phyloP scores from a whole-genome alignment of 1,139 yeast species.

The Nakaseomyces kungkrabaensis region DNA sequence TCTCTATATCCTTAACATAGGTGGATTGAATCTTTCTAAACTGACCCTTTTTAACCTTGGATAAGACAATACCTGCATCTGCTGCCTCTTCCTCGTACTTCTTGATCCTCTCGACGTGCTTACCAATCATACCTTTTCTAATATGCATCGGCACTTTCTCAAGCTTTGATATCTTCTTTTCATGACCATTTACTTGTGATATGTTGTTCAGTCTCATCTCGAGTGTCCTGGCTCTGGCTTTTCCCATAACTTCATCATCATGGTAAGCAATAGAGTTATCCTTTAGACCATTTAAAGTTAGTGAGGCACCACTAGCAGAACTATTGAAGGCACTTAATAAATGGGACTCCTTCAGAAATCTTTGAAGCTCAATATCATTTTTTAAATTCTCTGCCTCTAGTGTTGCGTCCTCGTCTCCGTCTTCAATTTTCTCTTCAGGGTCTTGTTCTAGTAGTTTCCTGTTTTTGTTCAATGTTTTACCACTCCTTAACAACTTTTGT shows the following conservation, averaged over 20 bases:
- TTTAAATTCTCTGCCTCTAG: constrained; percentile 43
- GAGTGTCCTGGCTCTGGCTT: constrained; percentile 64
- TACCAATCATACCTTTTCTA: constrained; percentile 70
- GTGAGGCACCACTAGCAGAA: constrained; percentile 64
- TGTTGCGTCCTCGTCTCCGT: constrained; percentile 28
- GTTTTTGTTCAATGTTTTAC: constrained; percentile 26
- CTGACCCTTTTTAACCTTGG: constrained; percentile 55
- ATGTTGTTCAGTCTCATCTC: constrained; percentile 54
- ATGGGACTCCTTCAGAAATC: constrained; percentile 78
- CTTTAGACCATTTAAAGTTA: constrained; percentile 43
- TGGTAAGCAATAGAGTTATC: constrained; percentile 12
- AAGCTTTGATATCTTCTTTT: constrained; percentile 32
- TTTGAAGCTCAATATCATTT: constrained; percentile 74
- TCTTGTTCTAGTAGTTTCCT: constrained; percentile 7
- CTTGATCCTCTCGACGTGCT: constrained; percentile 42
- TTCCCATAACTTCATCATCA: constrained; percentile 70
- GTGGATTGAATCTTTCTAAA: constrained; percentile 47
- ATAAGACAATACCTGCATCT: constrained; percentile 78
- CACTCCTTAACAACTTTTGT: constrained; percentile 34
- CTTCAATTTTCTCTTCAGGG: constrained; percentile 9
- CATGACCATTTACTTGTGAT: constrained; percentile 42
- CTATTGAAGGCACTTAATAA: constrained; percentile 49
- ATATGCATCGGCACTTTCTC: constrained; percentile 84
- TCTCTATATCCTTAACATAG: constrained; percentile 37
- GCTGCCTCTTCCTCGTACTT: constrained; percentile 67